These are phyloP conservation scores for Metahyphopichia silvanorum DNA, from an alignment of 805 yeast genomes.

Conservation along the genomic window DNA sequence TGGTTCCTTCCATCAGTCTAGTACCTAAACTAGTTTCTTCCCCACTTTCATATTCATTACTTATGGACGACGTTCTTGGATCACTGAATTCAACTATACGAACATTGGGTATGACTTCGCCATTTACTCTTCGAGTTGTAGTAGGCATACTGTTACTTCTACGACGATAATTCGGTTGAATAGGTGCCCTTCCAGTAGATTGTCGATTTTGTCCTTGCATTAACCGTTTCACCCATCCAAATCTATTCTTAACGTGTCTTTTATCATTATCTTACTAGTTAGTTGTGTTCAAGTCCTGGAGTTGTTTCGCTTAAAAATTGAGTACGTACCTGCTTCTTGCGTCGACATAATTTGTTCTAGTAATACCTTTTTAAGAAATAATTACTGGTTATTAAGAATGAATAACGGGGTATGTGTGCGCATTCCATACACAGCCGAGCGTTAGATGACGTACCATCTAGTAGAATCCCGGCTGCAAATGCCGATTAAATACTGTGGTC, in stretches of 20 bases:
- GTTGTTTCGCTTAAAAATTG: too few species aligned
- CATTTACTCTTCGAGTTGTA: constrained; percentile 4
- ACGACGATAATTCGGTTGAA: constrained; percentile 1
- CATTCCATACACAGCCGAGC: too few species aligned
- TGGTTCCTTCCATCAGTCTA: constrained; percentile 7
- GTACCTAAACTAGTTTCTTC: constrained; percentile 4
- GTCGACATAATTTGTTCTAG: neutral
- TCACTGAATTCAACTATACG: constrained; percentile 10
- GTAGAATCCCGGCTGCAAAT: too few species aligned
- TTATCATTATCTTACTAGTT: constrained; percentile 11
- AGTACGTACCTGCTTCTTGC: neutral
- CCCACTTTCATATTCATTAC: constrained; percentile 4
- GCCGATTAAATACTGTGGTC: too few species aligned
- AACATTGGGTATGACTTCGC: neutral
- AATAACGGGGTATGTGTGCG: too few species aligned
- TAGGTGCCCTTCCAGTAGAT: constrained; percentile 7
- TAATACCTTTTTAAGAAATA: neutral
- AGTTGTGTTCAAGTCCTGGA: too few species aligned
- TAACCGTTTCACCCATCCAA: constrained; percentile 39
- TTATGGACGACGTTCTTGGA: constrained; percentile 5
- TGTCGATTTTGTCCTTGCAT: constrained; percentile 33
- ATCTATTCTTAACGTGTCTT: constrained; percentile 29
- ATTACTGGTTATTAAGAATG: too few species aligned
- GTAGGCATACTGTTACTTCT: constrained; percentile 1
- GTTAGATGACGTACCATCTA: too few species aligned